Conservation (phyloP, 306 rosid genomes). For the Quercus robur region DNA sequence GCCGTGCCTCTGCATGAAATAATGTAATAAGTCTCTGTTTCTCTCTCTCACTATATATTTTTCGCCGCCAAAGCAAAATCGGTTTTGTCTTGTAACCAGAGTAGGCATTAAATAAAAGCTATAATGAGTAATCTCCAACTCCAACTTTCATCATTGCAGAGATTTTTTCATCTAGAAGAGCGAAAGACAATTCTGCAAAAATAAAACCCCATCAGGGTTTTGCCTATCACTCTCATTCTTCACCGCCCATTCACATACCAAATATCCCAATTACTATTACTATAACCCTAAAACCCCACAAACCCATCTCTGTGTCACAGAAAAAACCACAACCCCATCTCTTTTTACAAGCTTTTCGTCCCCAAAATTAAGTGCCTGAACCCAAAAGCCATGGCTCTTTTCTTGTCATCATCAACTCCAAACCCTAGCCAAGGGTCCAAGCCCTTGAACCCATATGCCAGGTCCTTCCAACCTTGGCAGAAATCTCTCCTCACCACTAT, state of each 20-base stretch:
- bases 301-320: no score
- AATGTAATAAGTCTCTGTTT: not conserved
- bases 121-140: not conserved
- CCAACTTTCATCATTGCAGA: slow-evolving; percentile 16
- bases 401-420: not conserved
- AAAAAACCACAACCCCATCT: not conserved
- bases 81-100: not conserved
- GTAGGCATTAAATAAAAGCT: slow-evolving; percentile 3
- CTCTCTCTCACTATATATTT: not conserved
- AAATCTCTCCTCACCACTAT: not conserved
- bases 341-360: not conserved
- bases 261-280: no score
- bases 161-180: not conserved
- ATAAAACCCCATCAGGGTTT: no score
- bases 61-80: slow-evolving; percentile 2
- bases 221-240: not conserved
- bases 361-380: not conserved
- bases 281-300: no score
- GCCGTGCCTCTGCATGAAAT: not conserved
- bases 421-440: not conserved
- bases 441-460: not conserved
- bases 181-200: not conserved
- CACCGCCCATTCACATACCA: not conserved
- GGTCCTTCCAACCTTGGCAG: not conserved
- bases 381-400: not conserved